Base-by-base conservation (phyloP, 2,329 filamentous ascomycete genomes). In the Pseudopithomyces maydicus region DNA sequence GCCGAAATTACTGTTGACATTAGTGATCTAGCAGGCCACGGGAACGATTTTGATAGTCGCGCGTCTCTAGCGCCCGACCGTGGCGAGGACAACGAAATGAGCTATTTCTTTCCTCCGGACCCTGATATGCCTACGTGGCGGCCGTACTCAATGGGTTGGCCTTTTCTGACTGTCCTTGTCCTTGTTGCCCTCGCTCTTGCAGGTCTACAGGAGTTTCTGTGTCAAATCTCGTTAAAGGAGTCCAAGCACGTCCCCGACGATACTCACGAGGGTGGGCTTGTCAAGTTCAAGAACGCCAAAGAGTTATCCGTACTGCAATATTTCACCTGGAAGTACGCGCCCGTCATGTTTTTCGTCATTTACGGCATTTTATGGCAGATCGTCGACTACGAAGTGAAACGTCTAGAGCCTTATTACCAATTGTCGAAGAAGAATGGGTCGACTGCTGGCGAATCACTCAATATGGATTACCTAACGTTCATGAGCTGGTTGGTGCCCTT, bases 401-500 rank as follows among this genome's bases (percentile, higher is more conserved):
- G 80, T n/a, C 63, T 82, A 29, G 80, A 82, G 56, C 80, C 80
- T 5, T 82, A 77, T 57, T 82, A 82, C 56, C 80, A 77, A 41
- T 61, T 77, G 2, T 79, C 68, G 46, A 71, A 68, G 53, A 72
- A 62, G 51, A 67, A 63, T 19, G 71, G 72, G 54, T 77, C 71
- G 54, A 79, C 67, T 15, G 66, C 79, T 12, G 70, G 66, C 12
- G 74, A 75, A 68, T 90, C 87, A 0, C 83, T 92, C 67, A 91
- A 91, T 61, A 88, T 90, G 58, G 88, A 91, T 71, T 92, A 92
- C 57, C 81, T 90, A 43, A 90, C 88, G 5, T 83, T 85, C 63
- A 84, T 88, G 76, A 87, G 83, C 65, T 85, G 90, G 66, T 74
- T 88, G 38, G 82, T 88, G 2, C 89, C 89, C 0, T 73, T 91